A percentile compares a stretch with the other conserved stretches of the same genome.
Conservation (phyloP, 371 early-diverging fungal genomes). For the Mucor ambiguus region DNA sequence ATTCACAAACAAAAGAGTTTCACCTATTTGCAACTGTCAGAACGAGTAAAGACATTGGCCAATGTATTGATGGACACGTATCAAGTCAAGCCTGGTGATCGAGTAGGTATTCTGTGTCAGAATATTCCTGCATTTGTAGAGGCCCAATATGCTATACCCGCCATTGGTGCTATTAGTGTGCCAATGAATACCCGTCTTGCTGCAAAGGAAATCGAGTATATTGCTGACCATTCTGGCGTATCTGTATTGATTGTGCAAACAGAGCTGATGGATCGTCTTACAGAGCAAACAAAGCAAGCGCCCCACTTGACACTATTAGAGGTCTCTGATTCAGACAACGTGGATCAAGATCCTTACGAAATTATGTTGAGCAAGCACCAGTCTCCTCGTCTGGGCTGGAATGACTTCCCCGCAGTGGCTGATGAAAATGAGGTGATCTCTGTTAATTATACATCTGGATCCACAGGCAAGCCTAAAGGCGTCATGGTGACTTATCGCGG, state of each 20-base stretch:
- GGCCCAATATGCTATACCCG: slow-evolving; percentile 67
- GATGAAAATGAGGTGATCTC: slow-evolving; percentile 60
- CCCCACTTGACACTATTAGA: slow-evolving; percentile 17
- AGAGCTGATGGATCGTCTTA: slow-evolving; percentile 35
- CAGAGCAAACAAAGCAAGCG: background rate
- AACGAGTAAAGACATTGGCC: slow-evolving; percentile 47
- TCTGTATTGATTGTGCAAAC: slow-evolving; percentile 58
- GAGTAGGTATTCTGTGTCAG: slow-evolving; percentile 64
- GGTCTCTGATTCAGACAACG: slow-evolving; percentile 28
- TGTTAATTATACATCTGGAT: slow-evolving; percentile 68
- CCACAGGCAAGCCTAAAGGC: slow-evolving; percentile 70
- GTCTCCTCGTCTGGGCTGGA: slow-evolving; percentile 34
- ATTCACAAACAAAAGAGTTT: slow-evolving; percentile 41
- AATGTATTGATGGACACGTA: slow-evolving; percentile 38
- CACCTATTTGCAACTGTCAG: slow-evolving; percentile 45
- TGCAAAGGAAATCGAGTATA: slow-evolving; percentile 63
- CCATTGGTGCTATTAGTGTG: slow-evolving; percentile 60
- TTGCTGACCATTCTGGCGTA: slow-evolving; percentile 59
- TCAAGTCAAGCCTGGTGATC: slow-evolving; percentile 33
- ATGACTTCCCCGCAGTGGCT: slow-evolving; percentile 48
- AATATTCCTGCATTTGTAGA: slow-evolving; percentile 67
- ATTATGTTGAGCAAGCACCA: slow-evolving; percentile 32
- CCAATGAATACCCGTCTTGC: slow-evolving; percentile 69
- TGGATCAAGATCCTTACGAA: slow-evolving; percentile 52
- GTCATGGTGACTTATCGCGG: slow-evolving; percentile 46